These are phyloP conservation scores for Coemansia aciculifera DNA, from an alignment of 192 early-diverging fungal genomes.

Conservation along the genomic window DNA sequence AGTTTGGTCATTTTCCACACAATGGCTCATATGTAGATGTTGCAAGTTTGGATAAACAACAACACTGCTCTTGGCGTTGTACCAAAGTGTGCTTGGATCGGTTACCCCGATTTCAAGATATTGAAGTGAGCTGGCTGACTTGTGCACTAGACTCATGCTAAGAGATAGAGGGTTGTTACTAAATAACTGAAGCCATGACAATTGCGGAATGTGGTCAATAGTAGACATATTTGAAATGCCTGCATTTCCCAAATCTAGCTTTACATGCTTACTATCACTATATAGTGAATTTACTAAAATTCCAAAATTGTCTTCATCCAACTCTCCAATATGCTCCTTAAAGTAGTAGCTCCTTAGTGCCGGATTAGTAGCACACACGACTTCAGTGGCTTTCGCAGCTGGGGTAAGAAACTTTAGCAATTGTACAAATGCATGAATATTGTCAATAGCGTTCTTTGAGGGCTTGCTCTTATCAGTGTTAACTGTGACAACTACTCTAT, in stretches of 20 bases:
- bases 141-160: not conserved
- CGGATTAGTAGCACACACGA: not conserved
- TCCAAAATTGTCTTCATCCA: not conserved
- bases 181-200: not conserved
- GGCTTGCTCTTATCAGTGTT: not conserved
- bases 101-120: not conserved
- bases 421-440: not conserved
- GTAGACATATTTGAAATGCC: not conserved
- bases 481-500: not conserved
- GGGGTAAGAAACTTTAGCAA: not conserved
- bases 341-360: not conserved
- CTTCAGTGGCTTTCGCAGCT: not conserved
- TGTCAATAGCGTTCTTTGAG: not conserved
- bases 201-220: not conserved
- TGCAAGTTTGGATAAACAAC: conserved; percentile 6
- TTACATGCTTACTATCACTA: not conserved
- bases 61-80: not conserved
- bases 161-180: not conserved
- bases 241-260: not conserved
- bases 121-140: not conserved
- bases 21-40: not conserved
- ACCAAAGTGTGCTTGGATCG: not conserved
- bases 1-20: not conserved
- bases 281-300: not conserved
- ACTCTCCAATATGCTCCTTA: not conserved